phyloP scores from a whole-genome alignment of 2,329 filamentous ascomycete genomes.

The Lachnellula subtilissima region DNA sequence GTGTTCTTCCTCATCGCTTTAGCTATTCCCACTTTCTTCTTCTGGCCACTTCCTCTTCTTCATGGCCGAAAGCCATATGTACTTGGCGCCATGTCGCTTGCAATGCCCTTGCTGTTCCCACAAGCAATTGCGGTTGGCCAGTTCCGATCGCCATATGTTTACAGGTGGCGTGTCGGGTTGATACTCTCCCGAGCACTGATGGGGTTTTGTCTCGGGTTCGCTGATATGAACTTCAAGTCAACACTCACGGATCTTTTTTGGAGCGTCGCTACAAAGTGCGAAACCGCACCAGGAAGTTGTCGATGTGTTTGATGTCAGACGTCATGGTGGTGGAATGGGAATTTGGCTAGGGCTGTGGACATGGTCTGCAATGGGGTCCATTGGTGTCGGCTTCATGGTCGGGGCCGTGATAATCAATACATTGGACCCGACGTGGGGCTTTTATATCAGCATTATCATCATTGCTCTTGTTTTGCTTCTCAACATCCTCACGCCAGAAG shows the following conservation, averaged over 20 bases:
- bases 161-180: slow-evolving; percentile 54
- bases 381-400: slow-evolving; percentile 66
- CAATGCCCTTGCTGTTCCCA: slow-evolving; percentile 70
- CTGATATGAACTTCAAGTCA: slow-evolving; percentile 71
- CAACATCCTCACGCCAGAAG: slow-evolving; percentile 68
- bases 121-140: slow-evolving; percentile 63
- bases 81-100: slow-evolving; percentile 61
- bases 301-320: slow-evolving; percentile 60
- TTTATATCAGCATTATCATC: slow-evolving; percentile 67
- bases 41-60: slow-evolving; percentile 69
- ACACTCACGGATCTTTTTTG: slow-evolving; percentile 69
- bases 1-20: slow-evolving; percentile 68
- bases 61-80: slow-evolving; percentile 76
- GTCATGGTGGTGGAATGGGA: slow-evolving; percentile 73
- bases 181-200: slow-evolving; percentile 61
- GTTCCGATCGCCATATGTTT: slow-evolving; percentile 50
- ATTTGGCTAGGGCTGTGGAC: slow-evolving; percentile 77
- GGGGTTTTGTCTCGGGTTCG: slow-evolving; percentile 66
- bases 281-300: slow-evolving; percentile 70
- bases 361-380: slow-evolving; percentile 69
- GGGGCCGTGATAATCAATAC: slow-evolving; percentile 65
- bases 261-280: slow-evolving; percentile 67
- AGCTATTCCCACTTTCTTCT: slow-evolving; percentile 63
- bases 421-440: slow-evolving; percentile 65
- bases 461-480: slow-evolving; percentile 61